phyloP scores from a whole-genome alignment of 441 rosid species.

The Biscutella laevigata region DNA sequence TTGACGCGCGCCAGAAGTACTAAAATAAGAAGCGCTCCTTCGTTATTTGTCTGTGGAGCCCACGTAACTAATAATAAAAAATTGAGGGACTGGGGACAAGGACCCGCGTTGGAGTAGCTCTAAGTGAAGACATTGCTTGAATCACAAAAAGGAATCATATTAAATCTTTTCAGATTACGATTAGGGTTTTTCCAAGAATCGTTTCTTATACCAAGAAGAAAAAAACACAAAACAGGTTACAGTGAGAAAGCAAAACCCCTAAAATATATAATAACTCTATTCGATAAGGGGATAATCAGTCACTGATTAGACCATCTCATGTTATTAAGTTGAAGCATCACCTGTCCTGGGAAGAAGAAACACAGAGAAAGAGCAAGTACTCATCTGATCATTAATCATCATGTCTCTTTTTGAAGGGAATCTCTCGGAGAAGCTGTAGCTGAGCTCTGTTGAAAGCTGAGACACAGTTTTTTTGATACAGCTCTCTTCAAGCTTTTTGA shows the following conservation, averaged over 20 bases:
- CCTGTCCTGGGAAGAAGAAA: constrained; percentile 17
- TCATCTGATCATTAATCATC: constrained; percentile 8
- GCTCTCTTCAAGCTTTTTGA: constrained; percentile 9
- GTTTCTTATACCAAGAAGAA: not conserved
- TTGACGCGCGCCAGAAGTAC: too few relatives aligned
- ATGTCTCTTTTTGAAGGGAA: constrained; percentile 11
- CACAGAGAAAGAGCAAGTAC: not conserved
- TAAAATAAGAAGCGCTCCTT: too few relatives aligned
- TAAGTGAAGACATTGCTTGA: not conserved
- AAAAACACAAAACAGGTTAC: not conserved
- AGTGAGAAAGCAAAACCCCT: constrained; percentile 15
- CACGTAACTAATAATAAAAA: too few relatives aligned
- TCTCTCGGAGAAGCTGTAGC: constrained; percentile 15
- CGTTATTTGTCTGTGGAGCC: too few relatives aligned
- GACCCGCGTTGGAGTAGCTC: too few relatives aligned
- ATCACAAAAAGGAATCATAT: not conserved
- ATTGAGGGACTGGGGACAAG: too few relatives aligned
- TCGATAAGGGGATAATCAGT: not conserved
- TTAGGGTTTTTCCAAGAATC: constrained; percentile 17
- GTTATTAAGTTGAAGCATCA: constrained; percentile 20
- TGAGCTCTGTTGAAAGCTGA: constrained; percentile 12
- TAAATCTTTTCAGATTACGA: not conserved
- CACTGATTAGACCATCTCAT: constrained; percentile 16
- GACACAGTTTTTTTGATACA: not conserved
- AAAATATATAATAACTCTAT: constrained; percentile 1